Base-by-base conservation (phyloP, 2,329 filamentous ascomycete species). In the Lasiodiplodia theobromae region DNA sequence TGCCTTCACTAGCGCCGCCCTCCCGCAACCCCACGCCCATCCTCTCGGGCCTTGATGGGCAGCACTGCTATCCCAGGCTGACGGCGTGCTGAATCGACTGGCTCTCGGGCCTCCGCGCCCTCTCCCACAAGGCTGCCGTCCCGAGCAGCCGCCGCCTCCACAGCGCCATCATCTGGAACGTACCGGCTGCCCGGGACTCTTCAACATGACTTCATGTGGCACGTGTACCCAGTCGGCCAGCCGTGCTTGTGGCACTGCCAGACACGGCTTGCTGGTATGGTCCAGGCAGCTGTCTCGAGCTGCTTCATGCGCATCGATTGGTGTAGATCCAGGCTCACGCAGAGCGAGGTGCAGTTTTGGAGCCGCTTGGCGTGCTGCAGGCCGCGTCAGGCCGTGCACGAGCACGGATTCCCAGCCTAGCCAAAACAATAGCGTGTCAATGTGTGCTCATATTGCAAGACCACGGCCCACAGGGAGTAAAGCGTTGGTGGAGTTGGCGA, bases 1-100 rank as follows among this genome's bases (percentile, higher is more conserved):
- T 25, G 53, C 28, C 53, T 31, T 37, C n/a, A 18, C 28, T 31
- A n/a, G 28, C 53, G 16, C 28, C 31, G 18, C 53, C 28, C 18
- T 57, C 54, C 54, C 44, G 44, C 44, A 21, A 47, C 44, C 44
- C 44, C 54, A 57, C 54, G 54, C 38, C 57, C 57, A 18, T 40
- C 18, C 57, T 62, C 38, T 21, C 25, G 57, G 57, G 57, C 38
- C 38, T 18, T 10, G 38, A 49, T 16, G 10, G 40, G 38, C 57
- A 49, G 57, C 57, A 31, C 14, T 62, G 57, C 57, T 62, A 40
- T 14, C 57, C 40, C 58, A 21, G 25, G 11, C 58, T 18, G 40
- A 23, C 40, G 18, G 58, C 40, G 40, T 63, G 58, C 58, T 3
- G 8, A 10, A 25, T 34, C 18, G 58, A 63, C 58, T 63, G 58